phyloP scores from a whole-genome alignment of 345 rosid species.

The Conringia planisiliqua region DNA sequence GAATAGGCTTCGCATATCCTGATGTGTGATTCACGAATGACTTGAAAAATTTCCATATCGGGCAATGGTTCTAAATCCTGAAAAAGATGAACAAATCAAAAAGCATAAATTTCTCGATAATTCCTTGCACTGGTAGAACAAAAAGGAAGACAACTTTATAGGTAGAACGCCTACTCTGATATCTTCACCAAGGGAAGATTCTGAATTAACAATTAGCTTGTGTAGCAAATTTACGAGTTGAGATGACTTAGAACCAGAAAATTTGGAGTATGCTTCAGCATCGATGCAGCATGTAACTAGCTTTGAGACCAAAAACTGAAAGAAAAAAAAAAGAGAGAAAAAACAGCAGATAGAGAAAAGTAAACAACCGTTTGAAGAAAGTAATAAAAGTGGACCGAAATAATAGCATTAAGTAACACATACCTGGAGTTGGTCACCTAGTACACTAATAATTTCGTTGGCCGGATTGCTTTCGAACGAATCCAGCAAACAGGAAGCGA shows the following conservation, averaged over 20 bases:
- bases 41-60: slow-evolving; percentile 53
- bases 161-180: slow-evolving; percentile 53
- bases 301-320: slow-evolving; percentile 85
- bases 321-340: slow-evolving; percentile 26
- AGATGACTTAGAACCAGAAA: slow-evolving; percentile 50
- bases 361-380: background rate
- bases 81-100: slow-evolving; percentile 10
- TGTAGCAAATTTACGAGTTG: slow-evolving; percentile 56
- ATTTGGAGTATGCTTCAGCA: slow-evolving; percentile 41
- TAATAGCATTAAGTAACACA: background rate
- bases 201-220: slow-evolving; percentile 58
- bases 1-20: slow-evolving; percentile 60
- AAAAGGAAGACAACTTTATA: slow-evolving; percentile 11
- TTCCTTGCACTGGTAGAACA: slow-evolving; percentile 7
- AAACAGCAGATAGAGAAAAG: slow-evolving; percentile 1
- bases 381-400: background rate
- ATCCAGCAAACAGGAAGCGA: slow-evolving; percentile 61
- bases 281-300: slow-evolving; percentile 77
- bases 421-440: slow-evolving; percentile 96
- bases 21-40: slow-evolving; percentile 57
- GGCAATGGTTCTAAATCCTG: slow-evolving; percentile 94
- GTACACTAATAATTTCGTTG: slow-evolving; percentile 56
- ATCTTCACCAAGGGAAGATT: slow-evolving; percentile 65
- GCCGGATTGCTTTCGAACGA: slow-evolving; percentile 55
- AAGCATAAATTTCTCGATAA: background rate